Evolutionary conservation across 2,329 filamentous ascomycete genomes (phyloP), one percentile per base, ranked within the genome.

Genomic region (Lachnellula willkommii): DNA sequence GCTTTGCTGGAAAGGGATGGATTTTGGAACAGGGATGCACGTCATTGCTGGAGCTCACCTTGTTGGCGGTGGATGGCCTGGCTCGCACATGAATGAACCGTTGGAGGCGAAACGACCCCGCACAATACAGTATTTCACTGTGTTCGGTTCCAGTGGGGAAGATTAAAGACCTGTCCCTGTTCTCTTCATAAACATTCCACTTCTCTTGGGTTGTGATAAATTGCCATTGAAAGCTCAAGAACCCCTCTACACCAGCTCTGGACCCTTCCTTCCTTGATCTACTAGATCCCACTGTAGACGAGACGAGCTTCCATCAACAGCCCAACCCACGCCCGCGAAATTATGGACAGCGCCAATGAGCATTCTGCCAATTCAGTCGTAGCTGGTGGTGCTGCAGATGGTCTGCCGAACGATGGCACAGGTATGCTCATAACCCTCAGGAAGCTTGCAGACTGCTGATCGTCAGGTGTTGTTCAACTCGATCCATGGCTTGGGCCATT

Each of bases 401-500:
- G 80, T 48, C 72, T 84, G 46, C 79, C 85, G 50, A 83, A 79
- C 50, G 88, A 91, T 68, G 87, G 87, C 71, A 90, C 88, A 58
- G 88, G 88, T 90, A 72, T 62, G 75, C 63, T 35, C 28, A 39
- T 52, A 40, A 40, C 43, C 17, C 14, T 26, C 17, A 3, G 28
- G 26, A 22, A 47, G 17, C 15, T 32, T 32, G 48, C 39, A 55
- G 11, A 60, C 14, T 61, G 52, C 60, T 65, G 50, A 65, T 57
- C 50, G 37, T 42, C 3, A 95, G 94, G 93, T 65, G 91, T 96
- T 52, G 74, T 95, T 62, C 77, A 89, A 71, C 80, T 97, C 57
- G 94, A 99, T 70, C 90, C 92, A 47, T 97, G 87, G 83, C 84
- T 99, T 53, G 82, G 83, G 52, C 93, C 94, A 4, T 96, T 95